A percentile compares a stretch with the other conserved stretches of the same genome.
phyloP scores from a whole-genome alignment of 768 basidiomycete species.

The Amanita muscaria region DNA sequence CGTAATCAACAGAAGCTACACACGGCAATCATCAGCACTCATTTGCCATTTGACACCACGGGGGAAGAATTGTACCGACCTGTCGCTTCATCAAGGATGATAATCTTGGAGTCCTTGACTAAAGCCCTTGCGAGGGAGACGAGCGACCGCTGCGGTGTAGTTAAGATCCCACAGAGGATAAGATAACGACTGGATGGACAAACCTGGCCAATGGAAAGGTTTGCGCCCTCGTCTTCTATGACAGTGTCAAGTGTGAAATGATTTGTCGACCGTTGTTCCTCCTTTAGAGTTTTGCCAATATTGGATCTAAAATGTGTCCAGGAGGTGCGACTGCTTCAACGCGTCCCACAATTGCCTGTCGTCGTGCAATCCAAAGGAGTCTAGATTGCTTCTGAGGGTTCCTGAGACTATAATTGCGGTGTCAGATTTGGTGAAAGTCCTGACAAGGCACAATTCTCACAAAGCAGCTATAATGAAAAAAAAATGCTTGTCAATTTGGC shows the following conservation, averaged over 20 bases:
- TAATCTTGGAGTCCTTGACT: conserved; percentile 76
- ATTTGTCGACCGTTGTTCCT: conserved; percentile 37
- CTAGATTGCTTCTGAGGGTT: conserved; percentile 78
- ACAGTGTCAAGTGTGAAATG: conserved; percentile 78
- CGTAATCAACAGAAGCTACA: conserved; percentile 80
- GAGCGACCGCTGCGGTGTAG: conserved; percentile 50
- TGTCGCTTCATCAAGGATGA: conserved; percentile 88
- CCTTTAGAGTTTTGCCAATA: conserved; percentile 24
- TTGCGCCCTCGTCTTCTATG: conserved; percentile 82
- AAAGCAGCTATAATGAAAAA: too few species aligned
- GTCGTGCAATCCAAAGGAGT: conserved; percentile 77
- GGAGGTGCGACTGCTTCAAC: conserved; percentile 73
- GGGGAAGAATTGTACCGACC: conserved; percentile 36
- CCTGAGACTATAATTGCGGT: conserved; percentile 48
- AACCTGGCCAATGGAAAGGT: conserved; percentile 69
- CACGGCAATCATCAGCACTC: too few species aligned
- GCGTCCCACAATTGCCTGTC: conserved; percentile 86
- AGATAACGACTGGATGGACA: conserved; percentile 11
- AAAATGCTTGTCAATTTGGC: too few species aligned
- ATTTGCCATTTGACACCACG: too few species aligned
- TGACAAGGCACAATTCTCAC: too few species aligned
- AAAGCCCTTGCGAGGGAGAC: conserved; percentile 85
- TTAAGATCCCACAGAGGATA: background rate
- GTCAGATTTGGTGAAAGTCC: too few species aligned
- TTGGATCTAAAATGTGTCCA: conserved; percentile 38